Percentiles rank a stretch among this genome's conserved stretches.
Conservation (phyloP, 345 rosid genomes). For the Isatis tinctoria region DNA sequence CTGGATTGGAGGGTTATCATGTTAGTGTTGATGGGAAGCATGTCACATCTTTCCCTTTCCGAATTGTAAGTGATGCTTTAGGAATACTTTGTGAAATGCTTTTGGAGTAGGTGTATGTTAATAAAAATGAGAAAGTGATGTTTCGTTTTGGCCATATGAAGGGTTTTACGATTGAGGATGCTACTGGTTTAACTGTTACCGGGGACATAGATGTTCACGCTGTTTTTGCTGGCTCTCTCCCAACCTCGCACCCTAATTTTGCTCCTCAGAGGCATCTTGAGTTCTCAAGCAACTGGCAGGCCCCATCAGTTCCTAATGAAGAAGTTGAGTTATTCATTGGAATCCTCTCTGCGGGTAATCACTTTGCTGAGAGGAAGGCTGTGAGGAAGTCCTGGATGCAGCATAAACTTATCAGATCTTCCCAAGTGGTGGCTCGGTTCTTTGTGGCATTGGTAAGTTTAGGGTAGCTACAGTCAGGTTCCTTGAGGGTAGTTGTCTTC, state of each 20-base stretch:
- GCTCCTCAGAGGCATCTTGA: slow-evolving; percentile 66
- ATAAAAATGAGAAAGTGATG: slow-evolving; percentile 11
- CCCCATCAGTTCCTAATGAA: slow-evolving; percentile 47
- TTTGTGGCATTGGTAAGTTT: slow-evolving; percentile 64
- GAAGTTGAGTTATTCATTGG: slow-evolving; percentile 64
- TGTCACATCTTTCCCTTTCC: slow-evolving; percentile 66
- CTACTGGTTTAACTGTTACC: slow-evolving; percentile 60
- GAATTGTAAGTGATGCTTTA: slow-evolving; percentile 50
- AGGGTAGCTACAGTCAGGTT: not conserved
- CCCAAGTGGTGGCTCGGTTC: slow-evolving; percentile 73
- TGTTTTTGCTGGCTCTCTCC: slow-evolving; percentile 62
- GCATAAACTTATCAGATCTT: slow-evolving; percentile 54
- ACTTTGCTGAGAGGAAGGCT: slow-evolving; percentile 77
- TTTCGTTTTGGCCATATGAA: slow-evolving; percentile 24
- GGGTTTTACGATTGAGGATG: slow-evolving; percentile 85
- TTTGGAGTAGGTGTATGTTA: not conserved
- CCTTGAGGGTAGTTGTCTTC: not conserved
- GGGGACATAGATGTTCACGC: slow-evolving; percentile 65
- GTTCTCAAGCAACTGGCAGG: slow-evolving; percentile 58
- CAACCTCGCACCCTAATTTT: slow-evolving; percentile 60
- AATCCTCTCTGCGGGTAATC: slow-evolving; percentile 71
- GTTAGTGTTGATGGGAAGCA: slow-evolving; percentile 73
- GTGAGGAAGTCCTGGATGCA: slow-evolving; percentile 88
- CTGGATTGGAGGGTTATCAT: slow-evolving; percentile 82
- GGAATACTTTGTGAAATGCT: not conserved